Base-by-base conservation (phyloP, 129 eudicot genomes). In the Daucus carota region DNA sequence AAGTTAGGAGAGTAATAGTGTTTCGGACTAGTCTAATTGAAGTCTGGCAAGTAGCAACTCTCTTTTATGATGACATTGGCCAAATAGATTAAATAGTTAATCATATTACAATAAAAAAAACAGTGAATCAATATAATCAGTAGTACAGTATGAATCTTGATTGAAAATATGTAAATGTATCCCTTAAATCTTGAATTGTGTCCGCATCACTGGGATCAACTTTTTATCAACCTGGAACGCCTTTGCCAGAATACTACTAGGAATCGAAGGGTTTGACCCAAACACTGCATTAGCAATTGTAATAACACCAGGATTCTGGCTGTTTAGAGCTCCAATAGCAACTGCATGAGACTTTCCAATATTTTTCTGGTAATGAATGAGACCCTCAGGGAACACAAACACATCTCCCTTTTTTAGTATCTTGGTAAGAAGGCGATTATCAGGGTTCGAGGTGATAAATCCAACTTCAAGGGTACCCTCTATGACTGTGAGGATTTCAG, bases 301-400 rank as follows among this genome's bases (percentile, higher is more conserved):
- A 43, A n/a, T 43, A 71, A 26, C 38, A 42, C 75, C 75, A 24
- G 75, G 75, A 14, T 42, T 71, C 31, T 71, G 75, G 75, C 75
- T 71, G 36, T 71, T 71, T 5, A 71, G 38, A n/a, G 54, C 57
- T 71, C 54, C 75, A 26, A 71, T 71, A 0, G 75, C 75, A 26
- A 41, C 9, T n/a, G 75, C 75, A 71, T 43, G 31, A 43, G 54
- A 24, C 2, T 28, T 71, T 28, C 57, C 75, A 3, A 71, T 5
- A 44, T 71, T 71, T 26, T 7, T 40, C 28, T 71, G 75, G 57
- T 36, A 71, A 38, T 71, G 57, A 11, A 71, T 3, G 28, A 71
- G 57, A 24, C 75, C 75, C 40, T 24, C 57, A 2, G 75, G 75
- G 57, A 71, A 71, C 57, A 71, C 75, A 28, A 71, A 71, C 54